Evolutionary conservation across 1,284 basidiomycete genomes (phyloP), one percentile per base, ranked within the genome.

Genomic region (Irpex sp.): DNA sequence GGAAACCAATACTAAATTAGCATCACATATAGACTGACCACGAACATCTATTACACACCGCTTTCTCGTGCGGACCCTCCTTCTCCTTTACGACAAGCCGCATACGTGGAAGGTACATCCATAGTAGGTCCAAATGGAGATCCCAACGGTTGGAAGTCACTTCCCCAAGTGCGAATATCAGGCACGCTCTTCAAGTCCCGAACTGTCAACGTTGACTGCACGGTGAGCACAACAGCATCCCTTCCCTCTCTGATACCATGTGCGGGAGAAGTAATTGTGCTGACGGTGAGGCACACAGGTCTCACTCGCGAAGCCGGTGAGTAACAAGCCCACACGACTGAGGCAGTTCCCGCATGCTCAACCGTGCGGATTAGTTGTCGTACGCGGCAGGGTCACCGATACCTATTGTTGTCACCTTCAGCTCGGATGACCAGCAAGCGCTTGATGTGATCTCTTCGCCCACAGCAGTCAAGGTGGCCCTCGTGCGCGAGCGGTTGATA

Each of bases 251-350:
- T 40, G 38, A 9, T 54, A 26, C n/a, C 26, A 13, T 11, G 49
- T 9, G 5, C 7, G 19, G 34, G 26, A 26, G 47, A 40, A 31
- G 34, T 31, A 48, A 8, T 21, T 15, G 8, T 40, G 54, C n/a
- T 38, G 21, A 61, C 60, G 57, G 56, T 52, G 37, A 17, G 36
- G 48, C 40, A 36, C 38, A 15, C 66, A 87, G 85, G 72, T 85
- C 15, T 79, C 82, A 2, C 72, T 87, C 37, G 82, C 83, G 19
- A 81, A 74, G 51, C 85, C 86, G n/a, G 85, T 87, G 71, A 63
- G 78, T 71, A 5, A 15, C 13, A 13, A 26, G 51, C 47, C 58
- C 17, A 61, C 56, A 38, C 40, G 17, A 21, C 44, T n/a, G n/a
- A 49, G 61, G 9, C 31, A 5, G 44, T 57, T 19, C 5, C 37